These are phyloP conservation scores for Colletotrichum sp. DNA, from an alignment of 2,329 filamentous ascomycete genomes.

Conservation along the genomic window DNA sequence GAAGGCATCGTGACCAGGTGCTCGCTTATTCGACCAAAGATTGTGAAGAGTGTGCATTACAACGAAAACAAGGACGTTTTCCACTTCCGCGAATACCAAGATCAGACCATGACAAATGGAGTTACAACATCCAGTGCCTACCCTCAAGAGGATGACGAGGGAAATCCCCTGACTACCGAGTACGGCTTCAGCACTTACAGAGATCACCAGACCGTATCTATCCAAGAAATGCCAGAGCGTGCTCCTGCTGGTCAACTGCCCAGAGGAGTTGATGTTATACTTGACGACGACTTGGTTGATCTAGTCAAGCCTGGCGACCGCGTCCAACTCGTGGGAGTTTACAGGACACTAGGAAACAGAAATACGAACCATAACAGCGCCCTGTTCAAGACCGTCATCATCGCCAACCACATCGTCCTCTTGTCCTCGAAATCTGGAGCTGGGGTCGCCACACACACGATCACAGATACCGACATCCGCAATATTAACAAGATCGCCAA, in stretches of 20 bases:
- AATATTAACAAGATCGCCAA: slow-evolving; percentile 99
- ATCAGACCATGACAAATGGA: slow-evolving; percentile 97
- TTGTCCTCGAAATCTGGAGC: slow-evolving; percentile 96
- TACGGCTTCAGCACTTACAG: slow-evolving; percentile 96
- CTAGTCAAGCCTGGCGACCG: slow-evolving; percentile 93
- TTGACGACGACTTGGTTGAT: slow-evolving; percentile 97
- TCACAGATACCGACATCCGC: slow-evolving; percentile 95
- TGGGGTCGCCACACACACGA: slow-evolving; percentile 87
- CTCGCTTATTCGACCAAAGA: slow-evolving; percentile 92
- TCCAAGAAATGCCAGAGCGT: slow-evolving; percentile 98
- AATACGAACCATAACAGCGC: slow-evolving; percentile 91
- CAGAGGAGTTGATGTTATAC: slow-evolving; percentile 91
- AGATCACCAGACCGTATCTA: slow-evolving; percentile 96
- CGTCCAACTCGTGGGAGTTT: slow-evolving; percentile 96
- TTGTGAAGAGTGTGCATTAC: slow-evolving; percentile 98
- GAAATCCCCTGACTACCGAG: slow-evolving; percentile 91
- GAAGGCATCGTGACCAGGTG: slow-evolving; percentile 98
- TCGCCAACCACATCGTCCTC: slow-evolving; percentile 94
- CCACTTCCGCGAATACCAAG: slow-evolving; percentile 86
- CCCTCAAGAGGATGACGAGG: slow-evolving; percentile 90
- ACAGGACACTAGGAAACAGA: slow-evolving; percentile 90
- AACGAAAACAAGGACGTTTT: slow-evolving; percentile 88
- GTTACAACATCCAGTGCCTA: slow-evolving; percentile 91
- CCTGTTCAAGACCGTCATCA: slow-evolving; percentile 90
- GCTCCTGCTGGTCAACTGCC: slow-evolving; percentile 95